These are phyloP conservation scores for Microbotryum intermedium DNA, from an alignment of 1,284 basidiomycete species.

Conservation along the genomic window DNA sequence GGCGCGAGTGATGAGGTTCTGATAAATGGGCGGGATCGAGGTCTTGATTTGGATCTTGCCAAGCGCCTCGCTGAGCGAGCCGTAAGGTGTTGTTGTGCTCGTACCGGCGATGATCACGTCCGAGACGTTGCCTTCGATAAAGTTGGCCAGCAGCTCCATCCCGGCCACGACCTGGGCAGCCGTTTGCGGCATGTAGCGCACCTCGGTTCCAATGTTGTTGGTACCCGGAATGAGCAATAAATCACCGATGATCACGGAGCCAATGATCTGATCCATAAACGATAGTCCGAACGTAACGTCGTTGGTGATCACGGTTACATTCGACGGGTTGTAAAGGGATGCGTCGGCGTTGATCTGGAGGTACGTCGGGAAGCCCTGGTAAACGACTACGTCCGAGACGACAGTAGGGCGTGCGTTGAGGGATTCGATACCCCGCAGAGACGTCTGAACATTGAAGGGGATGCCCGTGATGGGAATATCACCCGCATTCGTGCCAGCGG, in stretches of 20 bases:
- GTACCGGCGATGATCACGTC: constrained; percentile 55
- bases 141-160: constrained; percentile 57
- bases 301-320: constrained; percentile 21
- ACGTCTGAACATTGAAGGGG: constrained; percentile 55
- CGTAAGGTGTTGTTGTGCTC: constrained; percentile 53
- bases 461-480: constrained; percentile 61
- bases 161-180: constrained; percentile 49
- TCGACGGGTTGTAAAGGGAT: constrained; percentile 19
- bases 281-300: constrained; percentile 17
- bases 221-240: constrained; percentile 29
- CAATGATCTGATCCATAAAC: constrained; percentile 12
- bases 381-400: constrained; percentile 57
- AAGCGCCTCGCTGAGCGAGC: constrained; percentile 56
- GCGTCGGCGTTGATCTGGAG: constrained; percentile 52
- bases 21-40: constrained; percentile 57
- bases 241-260: constrained; percentile 41
- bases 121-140: constrained; percentile 54
- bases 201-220: constrained; percentile 43
- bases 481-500: constrained; percentile 57
- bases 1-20: constrained; percentile 50
- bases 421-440: constrained; percentile 59
- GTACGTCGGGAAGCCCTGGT: constrained; percentile 57
- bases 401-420: constrained; percentile 53
- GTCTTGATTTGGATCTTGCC: constrained; percentile 56
- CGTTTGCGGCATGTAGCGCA: constrained; percentile 58